Evolutionary conservation across 2,329 filamentous ascomycete species (phyloP).

Genomic region (Moelleriella libera): DNA sequence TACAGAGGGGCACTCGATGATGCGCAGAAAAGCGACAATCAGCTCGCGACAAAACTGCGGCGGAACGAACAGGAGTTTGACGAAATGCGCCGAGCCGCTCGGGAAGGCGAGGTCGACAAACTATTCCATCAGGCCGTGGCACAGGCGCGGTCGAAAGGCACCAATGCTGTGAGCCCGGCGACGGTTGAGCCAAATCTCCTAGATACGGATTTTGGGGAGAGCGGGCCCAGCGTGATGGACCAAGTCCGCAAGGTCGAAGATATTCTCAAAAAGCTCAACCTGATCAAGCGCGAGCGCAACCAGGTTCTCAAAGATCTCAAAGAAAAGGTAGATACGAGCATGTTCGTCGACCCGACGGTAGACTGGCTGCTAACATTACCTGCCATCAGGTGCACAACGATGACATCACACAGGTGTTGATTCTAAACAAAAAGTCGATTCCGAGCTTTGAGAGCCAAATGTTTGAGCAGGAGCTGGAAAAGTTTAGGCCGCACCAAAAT

Average conservation of each 20-base stretch:
- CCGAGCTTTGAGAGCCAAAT: constrained; percentile 82
- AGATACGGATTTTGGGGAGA: constrained; percentile 85
- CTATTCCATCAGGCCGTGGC: constrained; percentile 79
- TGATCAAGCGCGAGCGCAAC: constrained; percentile 81
- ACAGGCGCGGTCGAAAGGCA: constrained; percentile 55
- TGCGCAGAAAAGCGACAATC: constrained; percentile 71
- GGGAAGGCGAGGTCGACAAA: constrained; percentile 73
- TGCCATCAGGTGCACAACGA: constrained; percentile 68
- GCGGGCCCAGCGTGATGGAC: constrained; percentile 65
- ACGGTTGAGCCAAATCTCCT: constrained; percentile 61
- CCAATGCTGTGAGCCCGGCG: constrained; percentile 45
- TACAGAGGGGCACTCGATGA: constrained; percentile 85
- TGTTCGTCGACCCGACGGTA: neutral
- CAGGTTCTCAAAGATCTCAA: constrained; percentile 95
- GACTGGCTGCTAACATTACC: neutral
- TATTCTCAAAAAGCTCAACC: constrained; percentile 75
- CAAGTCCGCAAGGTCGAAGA: constrained; percentile 86
- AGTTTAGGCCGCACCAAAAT: constrained; percentile 87
- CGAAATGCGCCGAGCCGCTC: constrained; percentile 83
- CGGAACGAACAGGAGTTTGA: constrained; percentile 84
- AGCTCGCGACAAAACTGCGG: constrained; percentile 68
- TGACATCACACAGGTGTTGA: constrained; percentile 93
- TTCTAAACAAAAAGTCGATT: constrained; percentile 94
- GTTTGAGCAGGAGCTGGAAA: constrained; percentile 94
- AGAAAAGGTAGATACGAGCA: constrained; percentile 62